A percentile compares a stretch with the other conserved stretches of the same genome.
These are phyloP conservation scores for Taphrina pruni DNA, from an alignment of 1,139 yeast species.

Conservation along the genomic window DNA sequence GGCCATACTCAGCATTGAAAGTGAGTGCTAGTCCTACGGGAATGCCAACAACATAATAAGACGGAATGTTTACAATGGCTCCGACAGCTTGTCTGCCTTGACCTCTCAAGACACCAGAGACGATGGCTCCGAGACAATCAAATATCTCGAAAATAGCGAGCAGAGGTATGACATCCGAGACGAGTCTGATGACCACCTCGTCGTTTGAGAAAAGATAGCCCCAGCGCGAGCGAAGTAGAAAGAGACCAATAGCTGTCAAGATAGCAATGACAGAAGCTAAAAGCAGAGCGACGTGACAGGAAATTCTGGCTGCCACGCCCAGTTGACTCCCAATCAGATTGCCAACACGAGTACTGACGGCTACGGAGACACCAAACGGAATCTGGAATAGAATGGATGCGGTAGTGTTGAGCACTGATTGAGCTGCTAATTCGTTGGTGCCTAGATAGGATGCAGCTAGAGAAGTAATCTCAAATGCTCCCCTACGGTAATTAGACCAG, in stretches of 20 bases:
- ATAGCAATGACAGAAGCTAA: constrained; percentile 25
- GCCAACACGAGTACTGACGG: constrained; percentile 84
- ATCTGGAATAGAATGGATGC: constrained; percentile 81
- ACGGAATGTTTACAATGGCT: constrained; percentile 72
- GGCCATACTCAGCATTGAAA: constrained; percentile 59
- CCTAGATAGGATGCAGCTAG: constrained; percentile 76
- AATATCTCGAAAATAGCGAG: constrained; percentile 74
- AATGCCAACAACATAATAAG: constrained; percentile 70
- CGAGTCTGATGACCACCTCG: constrained; percentile 61
- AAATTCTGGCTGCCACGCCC: constrained; percentile 61
- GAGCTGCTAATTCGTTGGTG: constrained; percentile 81
- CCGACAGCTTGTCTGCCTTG: constrained; percentile 85
- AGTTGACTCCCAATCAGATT: constrained; percentile 83
- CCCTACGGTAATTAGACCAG: constrained; percentile 42
- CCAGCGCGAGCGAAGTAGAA: constrained; percentile 60
- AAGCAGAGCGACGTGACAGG: constrained; percentile 31
- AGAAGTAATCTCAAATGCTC: constrained; percentile 80
- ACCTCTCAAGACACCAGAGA: constrained; percentile 83
- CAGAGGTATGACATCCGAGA: constrained; percentile 66
- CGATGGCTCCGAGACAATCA: constrained; percentile 80
- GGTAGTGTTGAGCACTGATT: constrained; percentile 79
- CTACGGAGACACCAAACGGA: constrained; percentile 87
- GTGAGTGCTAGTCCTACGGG: constrained; percentile 74
- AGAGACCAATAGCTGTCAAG: constrained; percentile 46
- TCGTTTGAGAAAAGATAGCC: constrained; percentile 75